Percentiles rank a stretch among this genome's conserved stretches.
Conservation (phyloP, 495 filamentous ascomycete genomes). For the Penicillium paxilli region DNA sequence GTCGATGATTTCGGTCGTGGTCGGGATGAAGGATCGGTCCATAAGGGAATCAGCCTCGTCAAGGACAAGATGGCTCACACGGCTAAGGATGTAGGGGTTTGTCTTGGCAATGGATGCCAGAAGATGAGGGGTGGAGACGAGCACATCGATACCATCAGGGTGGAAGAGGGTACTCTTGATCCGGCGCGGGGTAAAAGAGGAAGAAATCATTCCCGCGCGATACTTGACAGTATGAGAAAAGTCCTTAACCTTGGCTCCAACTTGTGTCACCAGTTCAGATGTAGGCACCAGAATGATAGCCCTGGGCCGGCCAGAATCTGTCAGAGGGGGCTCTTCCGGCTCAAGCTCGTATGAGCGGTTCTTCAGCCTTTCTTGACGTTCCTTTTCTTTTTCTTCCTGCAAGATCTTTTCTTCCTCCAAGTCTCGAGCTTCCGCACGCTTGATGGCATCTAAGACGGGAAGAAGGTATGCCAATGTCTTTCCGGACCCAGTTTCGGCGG, state of each 20-base stretch:
- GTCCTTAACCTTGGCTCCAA: constrained; percentile 73
- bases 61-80: constrained; percentile 81
- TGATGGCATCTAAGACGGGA: constrained; percentile 79
- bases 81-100: constrained; percentile 85
- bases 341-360: constrained; percentile 54
- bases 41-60: constrained; percentile 96
- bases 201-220: constrained; percentile 76
- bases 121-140: constrained; percentile 87
- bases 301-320: constrained; percentile 72
- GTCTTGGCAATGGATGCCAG: constrained; percentile 79
- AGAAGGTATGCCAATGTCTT: constrained; percentile 93
- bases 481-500: constrained; percentile 94
- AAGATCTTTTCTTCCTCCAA: constrained; percentile 51
- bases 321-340: constrained; percentile 51
- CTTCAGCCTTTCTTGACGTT: constrained; percentile 48
- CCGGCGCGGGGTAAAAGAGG: constrained; percentile 69
- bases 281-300: constrained; percentile 91
- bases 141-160: constrained; percentile 77
- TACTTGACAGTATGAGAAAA: constrained; percentile 83
- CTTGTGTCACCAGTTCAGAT: constrained; percentile 88
- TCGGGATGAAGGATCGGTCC: constrained; percentile 84
- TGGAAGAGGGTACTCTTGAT: constrained; percentile 85
- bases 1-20: constrained; percentile 78
- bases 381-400: constrained; percentile 46
- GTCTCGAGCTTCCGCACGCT: constrained; percentile 70